Percentiles rank a stretch among this genome's conserved stretches.
phyloP scores from a whole-genome alignment of 257 asterid species.

The Eucommia ulmoides region DNA sequence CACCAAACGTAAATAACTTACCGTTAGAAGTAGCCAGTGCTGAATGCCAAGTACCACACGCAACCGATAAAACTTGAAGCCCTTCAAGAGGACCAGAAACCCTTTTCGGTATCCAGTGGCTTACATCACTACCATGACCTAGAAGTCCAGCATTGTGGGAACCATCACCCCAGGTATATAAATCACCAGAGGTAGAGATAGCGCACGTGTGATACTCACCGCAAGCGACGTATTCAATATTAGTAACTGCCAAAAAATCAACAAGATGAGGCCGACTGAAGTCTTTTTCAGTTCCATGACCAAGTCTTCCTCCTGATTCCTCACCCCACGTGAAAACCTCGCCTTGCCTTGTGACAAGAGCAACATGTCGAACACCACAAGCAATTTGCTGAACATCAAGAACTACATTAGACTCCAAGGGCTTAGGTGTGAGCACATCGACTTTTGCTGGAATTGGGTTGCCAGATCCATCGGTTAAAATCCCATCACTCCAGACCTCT shows the following conservation, averaged over 20 bases:
- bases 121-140: slow-evolving; percentile 75
- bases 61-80: slow-evolving; percentile 65
- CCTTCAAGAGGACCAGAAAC: slow-evolving; percentile 72
- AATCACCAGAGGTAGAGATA: slow-evolving; percentile 64
- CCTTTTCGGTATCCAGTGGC: slow-evolving; percentile 92
- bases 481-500: slow-evolving; percentile 75
- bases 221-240: slow-evolving; percentile 62
- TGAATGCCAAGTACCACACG: slow-evolving; percentile 93
- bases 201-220: slow-evolving; percentile 92
- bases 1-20: slow-evolving; percentile 77
- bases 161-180: slow-evolving; percentile 98
- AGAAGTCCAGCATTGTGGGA: slow-evolving; percentile 74
- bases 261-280: slow-evolving; percentile 59
- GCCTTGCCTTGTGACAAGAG: slow-evolving; percentile 85
- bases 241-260: slow-evolving; percentile 63
- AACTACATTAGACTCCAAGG: slow-evolving; percentile 66
- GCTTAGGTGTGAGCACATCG: slow-evolving; percentile 66
- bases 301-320: slow-evolving; percentile 83
- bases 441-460: slow-evolving; percentile 36
- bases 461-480: slow-evolving; percentile 40
- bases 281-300: slow-evolving; percentile 79
- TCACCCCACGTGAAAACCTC: slow-evolving; percentile 97
- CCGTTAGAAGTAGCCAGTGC: slow-evolving; percentile 68
- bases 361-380: slow-evolving; percentile 81
- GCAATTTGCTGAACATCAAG: slow-evolving; percentile 80